phyloP scores from a whole-genome alignment of 1,284 basidiomycete species.

The Neolentinus lepideus region DNA sequence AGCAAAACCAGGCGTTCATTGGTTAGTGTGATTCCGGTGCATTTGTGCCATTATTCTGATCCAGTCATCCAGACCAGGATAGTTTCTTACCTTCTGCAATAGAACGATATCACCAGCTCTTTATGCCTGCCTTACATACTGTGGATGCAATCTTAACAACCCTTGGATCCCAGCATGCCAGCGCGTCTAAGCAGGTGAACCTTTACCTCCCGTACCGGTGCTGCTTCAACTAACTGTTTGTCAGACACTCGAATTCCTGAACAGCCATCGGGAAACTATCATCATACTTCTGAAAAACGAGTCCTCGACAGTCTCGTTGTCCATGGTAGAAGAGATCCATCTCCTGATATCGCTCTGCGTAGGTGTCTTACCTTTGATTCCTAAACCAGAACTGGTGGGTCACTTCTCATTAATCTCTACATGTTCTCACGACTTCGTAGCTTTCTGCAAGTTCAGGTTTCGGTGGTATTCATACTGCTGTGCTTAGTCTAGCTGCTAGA shows the following conservation, averaged over 20 bases:
- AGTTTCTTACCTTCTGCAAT: conserved; percentile 84
- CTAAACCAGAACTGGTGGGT: conserved; percentile 73
- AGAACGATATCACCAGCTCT: conserved; percentile 83
- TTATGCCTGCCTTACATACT: conserved; percentile 81
- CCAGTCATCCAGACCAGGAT: conserved; percentile 54
- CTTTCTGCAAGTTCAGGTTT: conserved; percentile 64
- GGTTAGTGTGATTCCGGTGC: conserved; percentile 38
- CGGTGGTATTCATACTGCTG: conserved; percentile 77
- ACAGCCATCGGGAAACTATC: conserved; percentile 75
- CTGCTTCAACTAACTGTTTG: not conserved
- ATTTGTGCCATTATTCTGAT: not conserved
- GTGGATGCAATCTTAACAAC: conserved; percentile 65
- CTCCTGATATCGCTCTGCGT: conserved; percentile 68
- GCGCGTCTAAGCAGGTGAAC: conserved; percentile 59
- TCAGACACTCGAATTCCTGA: conserved; percentile 71
- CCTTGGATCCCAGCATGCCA: conserved; percentile 56
- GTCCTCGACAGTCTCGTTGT: conserved; percentile 51
- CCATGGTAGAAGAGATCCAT: conserved; percentile 70
- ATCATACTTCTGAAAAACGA: conserved; percentile 74
- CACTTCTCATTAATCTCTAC: conserved; percentile 2
- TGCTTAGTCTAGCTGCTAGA: conserved; percentile 71
- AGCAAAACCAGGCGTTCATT: conserved; percentile 76
- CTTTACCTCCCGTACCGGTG: not conserved
- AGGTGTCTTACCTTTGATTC: conserved; percentile 58
- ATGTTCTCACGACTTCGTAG: conserved; percentile 23